A percentile compares a stretch with the other conserved stretches of the same genome.
phyloP scores from a whole-genome alignment of 2,329 filamentous ascomycete genomes.

The Sphaerulina musiva region DNA sequence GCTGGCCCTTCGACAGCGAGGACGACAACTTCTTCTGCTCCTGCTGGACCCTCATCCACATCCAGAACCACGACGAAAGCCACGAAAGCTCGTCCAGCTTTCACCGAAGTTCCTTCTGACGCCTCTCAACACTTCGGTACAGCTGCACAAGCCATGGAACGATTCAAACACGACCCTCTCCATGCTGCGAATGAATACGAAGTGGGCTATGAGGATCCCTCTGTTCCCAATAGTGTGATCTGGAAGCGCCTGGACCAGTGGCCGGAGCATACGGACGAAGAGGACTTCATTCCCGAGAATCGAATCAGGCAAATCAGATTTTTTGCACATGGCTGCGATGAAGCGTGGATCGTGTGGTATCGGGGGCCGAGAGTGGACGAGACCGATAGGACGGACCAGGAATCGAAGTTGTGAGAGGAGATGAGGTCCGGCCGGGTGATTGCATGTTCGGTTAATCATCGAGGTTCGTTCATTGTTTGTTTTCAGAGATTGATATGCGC shows the following conservation, averaged over 20 bases:
- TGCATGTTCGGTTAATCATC: too few relatives aligned
- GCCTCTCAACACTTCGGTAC: slow-evolving; percentile 5
- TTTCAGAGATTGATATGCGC: too few relatives aligned
- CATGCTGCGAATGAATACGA: slow-evolving; percentile 31
- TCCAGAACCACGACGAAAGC: neutral
- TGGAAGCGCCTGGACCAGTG: slow-evolving; percentile 46
- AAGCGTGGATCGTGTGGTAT: slow-evolving; percentile 46
- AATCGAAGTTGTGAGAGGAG: too few relatives aligned
- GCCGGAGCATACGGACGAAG: slow-evolving; percentile 48
- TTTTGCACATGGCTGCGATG: slow-evolving; percentile 26
- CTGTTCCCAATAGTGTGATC: slow-evolving; percentile 38
- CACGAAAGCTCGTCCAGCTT: neutral
- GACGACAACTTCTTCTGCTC: too few relatives aligned
- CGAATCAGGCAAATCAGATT: slow-evolving; percentile 46
- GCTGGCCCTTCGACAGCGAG: too few relatives aligned
- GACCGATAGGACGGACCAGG: neutral
- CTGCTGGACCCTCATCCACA: neutral
- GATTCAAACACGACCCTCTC: slow-evolving; percentile 45
- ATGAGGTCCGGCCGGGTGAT: too few relatives aligned
- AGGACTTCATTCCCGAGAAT: slow-evolving; percentile 53
- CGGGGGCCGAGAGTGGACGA: slow-evolving; percentile 32
- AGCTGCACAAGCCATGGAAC: slow-evolving; percentile 11
- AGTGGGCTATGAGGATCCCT: slow-evolving; percentile 51
- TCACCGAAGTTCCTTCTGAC: neutral
- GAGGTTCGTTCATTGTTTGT: too few relatives aligned